Conservation (phyloP, 2,329 filamentous ascomycete species). For the Colletotrichum coccodes region DNA sequence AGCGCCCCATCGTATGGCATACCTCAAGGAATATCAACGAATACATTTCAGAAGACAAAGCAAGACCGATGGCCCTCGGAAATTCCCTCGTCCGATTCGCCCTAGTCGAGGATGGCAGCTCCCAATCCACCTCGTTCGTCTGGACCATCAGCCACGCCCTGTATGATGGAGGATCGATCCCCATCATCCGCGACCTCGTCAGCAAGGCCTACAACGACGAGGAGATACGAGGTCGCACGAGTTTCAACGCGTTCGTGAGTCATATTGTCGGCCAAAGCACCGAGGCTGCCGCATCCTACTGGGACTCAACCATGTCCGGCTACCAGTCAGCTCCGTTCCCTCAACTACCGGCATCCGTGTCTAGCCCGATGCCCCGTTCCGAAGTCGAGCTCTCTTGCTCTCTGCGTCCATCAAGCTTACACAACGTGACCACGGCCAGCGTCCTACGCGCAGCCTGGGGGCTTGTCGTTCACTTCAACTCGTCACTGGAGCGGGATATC, state of each 20-base stretch:
- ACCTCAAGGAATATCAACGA: neutral
- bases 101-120: constrained; percentile 8
- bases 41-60: neutral
- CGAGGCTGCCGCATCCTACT: neutral
- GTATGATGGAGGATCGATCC: neutral
- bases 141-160: constrained; percentile 26
- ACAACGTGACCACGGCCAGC: neutral
- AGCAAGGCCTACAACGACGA: neutral
- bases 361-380: neutral
- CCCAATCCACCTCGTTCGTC: constrained; percentile 14
- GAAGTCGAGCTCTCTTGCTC: neutral
- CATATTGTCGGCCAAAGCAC: neutral
- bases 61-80: neutral
- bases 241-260: neutral
- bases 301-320: neutral
- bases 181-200: neutral
- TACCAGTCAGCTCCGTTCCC: neutral
- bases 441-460: neutral
- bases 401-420: neutral
- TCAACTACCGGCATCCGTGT: neutral
- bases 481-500: constrained; percentile 10
- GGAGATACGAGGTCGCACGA: neutral
- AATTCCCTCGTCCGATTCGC: constrained; percentile 31
- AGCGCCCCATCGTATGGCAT: neutral
- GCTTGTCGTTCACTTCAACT: neutral